Evolutionary conservation across 164 flowering plant species (phyloP), one percentile per base, ranked within the genome.

Genomic region (Santalum album): DNA sequence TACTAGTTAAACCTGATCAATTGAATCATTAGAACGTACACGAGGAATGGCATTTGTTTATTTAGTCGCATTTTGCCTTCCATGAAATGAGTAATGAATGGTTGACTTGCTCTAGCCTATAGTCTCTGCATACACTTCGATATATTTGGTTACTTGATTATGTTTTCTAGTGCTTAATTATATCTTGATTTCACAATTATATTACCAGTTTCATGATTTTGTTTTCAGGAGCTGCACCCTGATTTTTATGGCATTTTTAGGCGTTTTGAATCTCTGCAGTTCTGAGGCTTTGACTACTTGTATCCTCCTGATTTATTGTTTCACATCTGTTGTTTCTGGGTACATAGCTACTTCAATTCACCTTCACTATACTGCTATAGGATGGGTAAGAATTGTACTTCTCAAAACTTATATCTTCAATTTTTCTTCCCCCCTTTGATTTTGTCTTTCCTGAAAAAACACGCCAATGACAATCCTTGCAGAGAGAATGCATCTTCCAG

Each of bases 371-470:
- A 23, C 29, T 36, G 18, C 15, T 21, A 11, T 20, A n/a, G 61
- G 61, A 47, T 49, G 32, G 61, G 61, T 57, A 57, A 46, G 12
- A 12, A 15, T 43, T 57, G 25, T 14, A 14, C 42, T 17, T 42
- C 21, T 42, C 20, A 4, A n/a, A 2, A n/a, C 5, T 6, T 6
- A 18, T 42, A 18, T 42, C 0, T 18, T 42, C 12, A 6, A 5
- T 5, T 17, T 42, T 18, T 3, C 14, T 38, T 38, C 42, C 6
- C 17, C 14, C 16, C 42, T 38, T 38, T 38, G 16, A 1, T 16
- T 16, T 38, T 1, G 3, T 38, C 42, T 3, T 38, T 16, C 3
- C 12, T 38, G 34, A 3, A 29, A n/a, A n/a, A n/a, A n/a, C n/a
- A n/a, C n/a, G n/a, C n/a, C n/a, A n/a, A n/a, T n/a, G n/a, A n/a